Percentiles rank a stretch among this genome's conserved stretches.
Conservation (phyloP, 352 stramenopile species). For the Aphanomyces cochlioides region DNA sequence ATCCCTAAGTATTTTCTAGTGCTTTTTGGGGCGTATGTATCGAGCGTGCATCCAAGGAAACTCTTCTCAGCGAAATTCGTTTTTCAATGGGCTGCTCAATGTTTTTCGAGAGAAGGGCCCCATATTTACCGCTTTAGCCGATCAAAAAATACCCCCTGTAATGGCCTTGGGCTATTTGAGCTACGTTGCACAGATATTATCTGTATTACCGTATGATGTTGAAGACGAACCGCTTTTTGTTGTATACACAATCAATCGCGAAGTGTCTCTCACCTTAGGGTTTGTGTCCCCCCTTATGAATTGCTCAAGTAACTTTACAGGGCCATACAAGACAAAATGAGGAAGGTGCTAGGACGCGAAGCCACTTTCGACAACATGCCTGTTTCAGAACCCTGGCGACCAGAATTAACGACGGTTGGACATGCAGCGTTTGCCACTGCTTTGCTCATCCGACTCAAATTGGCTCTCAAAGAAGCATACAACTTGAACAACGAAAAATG, state of each 20-base stretch:
- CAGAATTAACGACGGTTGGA: slow-evolving; percentile 20
- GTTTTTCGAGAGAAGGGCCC: slow-evolving; percentile 61
- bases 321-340: slow-evolving; percentile 50
- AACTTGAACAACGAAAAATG: slow-evolving; percentile 71
- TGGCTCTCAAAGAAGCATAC: slow-evolving; percentile 67
- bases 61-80: slow-evolving; percentile 48
- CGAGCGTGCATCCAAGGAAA: slow-evolving; percentile 48
- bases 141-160: slow-evolving; percentile 5
- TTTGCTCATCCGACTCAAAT: slow-evolving; percentile 71
- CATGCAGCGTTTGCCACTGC: slow-evolving; percentile 52
- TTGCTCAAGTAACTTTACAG: slow-evolving; percentile 35
- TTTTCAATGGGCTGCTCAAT: slow-evolving; percentile 64
- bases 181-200: slow-evolving; percentile 67
- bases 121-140: slow-evolving; percentile 35
- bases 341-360: slow-evolving; percentile 42
- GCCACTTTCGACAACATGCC: slow-evolving; percentile 10
- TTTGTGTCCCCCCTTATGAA: slow-evolving; percentile 35
- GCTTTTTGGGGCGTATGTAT: slow-evolving; percentile 70
- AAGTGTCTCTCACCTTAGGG: slow-evolving; percentile 73
- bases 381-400: background rate
- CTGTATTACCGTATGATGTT: slow-evolving; percentile 67
- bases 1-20: slow-evolving; percentile 38
- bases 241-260: slow-evolving; percentile 85
- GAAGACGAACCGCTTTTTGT: slow-evolving; percentile 81
- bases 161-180: slow-evolving; percentile 62